Conservation (phyloP, 169 alveolate species). For the Cryptosporidium sp. region DNA sequence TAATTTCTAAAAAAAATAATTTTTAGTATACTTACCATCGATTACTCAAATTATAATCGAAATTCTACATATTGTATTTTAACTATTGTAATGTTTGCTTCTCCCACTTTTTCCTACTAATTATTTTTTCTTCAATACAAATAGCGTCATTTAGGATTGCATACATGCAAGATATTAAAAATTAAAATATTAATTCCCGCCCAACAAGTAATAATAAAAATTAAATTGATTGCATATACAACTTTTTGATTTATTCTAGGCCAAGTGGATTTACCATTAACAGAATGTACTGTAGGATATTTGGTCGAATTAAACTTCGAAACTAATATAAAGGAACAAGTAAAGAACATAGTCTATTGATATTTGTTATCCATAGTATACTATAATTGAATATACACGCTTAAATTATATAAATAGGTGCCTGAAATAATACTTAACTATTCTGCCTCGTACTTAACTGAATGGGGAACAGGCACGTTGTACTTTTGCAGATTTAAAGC, state of each 20-base stretch:
- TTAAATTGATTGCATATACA: background rate
- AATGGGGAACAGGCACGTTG: conserved; percentile 52
- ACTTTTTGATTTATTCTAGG: background rate
- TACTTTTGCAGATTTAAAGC: conserved; percentile 46
- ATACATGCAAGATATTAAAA: conserved; percentile 10
- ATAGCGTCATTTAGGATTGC: background rate
- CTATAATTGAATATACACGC: background rate
- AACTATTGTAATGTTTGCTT: no score
- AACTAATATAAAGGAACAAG: no score
- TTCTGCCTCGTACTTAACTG: conserved; percentile 39
- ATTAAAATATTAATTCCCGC: background rate
- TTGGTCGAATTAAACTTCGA: no score
- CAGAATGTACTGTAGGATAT: background rate
- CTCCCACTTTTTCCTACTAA: background rate
- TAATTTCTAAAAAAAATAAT: background rate
- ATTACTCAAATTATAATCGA: background rate
- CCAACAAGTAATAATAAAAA: background rate
- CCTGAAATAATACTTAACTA: background rate
- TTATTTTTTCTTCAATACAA: background rate
- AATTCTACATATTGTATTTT: background rate
- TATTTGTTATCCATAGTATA: no score
- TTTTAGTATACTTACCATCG: background rate
- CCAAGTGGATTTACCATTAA: no score
- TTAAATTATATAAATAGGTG: background rate
- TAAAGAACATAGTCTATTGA: no score